Evolutionary conservation across 805 yeast species (phyloP).

Genomic region (Wickerhamiella domercqiae): DNA sequence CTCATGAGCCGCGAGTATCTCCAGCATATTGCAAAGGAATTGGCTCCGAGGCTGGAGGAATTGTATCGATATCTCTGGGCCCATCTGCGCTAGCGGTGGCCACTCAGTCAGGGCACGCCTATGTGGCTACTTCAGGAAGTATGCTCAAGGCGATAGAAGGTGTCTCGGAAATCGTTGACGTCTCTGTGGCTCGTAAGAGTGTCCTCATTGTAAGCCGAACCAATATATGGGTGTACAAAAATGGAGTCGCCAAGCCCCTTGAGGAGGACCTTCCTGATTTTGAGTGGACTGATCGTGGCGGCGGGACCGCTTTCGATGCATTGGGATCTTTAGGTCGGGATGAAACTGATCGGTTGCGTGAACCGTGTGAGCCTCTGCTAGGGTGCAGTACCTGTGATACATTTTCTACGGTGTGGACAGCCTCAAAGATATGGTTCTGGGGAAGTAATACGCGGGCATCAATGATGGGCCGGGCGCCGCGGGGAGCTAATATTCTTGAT

Average conservation of each 20-base stretch:
- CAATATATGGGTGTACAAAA: constrained; percentile 15
- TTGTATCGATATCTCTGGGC: background rate
- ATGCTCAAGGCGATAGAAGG: background rate
- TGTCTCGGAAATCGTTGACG: constrained; percentile 2
- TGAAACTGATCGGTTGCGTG: background rate
- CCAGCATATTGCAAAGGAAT: background rate
- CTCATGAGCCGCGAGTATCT: background rate
- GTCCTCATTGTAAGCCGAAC: constrained; percentile 10
- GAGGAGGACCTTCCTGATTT: constrained; percentile 8
- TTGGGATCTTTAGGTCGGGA: constrained; percentile 2
- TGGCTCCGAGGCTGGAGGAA: background rate
- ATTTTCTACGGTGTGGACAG: constrained; percentile 4
- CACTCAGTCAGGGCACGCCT: background rate
- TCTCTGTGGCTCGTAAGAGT: constrained; percentile 11
- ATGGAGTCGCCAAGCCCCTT: constrained; percentile 5
- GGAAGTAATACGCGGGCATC: constrained; percentile 17
- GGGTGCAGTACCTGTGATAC: constrained; percentile 4
- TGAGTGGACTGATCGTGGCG: background rate
- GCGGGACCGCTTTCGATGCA: constrained; percentile 11
- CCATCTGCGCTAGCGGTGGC: background rate
- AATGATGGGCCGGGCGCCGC: constrained; percentile 9
- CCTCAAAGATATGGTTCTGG: constrained; percentile 14
- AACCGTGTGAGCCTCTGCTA: constrained; percentile 5
- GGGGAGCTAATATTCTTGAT: constrained; percentile 4
- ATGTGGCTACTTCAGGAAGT: background rate